Evolutionary conservation across 2,329 filamentous ascomycete genomes (phyloP), one percentile per base, ranked within the genome.

Genomic region (Teratosphaeria pseudoeucalypti): DNA sequence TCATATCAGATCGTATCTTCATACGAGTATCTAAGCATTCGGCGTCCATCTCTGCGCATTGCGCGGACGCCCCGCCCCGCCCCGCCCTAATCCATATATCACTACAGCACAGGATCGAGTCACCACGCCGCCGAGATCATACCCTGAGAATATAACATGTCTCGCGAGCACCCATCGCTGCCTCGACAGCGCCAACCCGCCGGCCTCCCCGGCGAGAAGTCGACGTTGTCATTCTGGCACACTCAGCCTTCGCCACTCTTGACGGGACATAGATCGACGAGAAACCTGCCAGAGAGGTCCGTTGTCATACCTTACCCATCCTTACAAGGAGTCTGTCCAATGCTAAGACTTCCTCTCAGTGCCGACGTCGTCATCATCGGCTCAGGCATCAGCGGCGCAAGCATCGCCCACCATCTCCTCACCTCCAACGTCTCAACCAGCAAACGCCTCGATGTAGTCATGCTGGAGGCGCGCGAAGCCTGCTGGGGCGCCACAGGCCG

Each of bases 401-500:
- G 87, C 72, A 86, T 85, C 0, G 87, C 87, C 3, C 79, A 83
- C 63, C 84, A 83, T 68, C 76, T 57, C 62, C 68, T 61, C 9
- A 60, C 61, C 2, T 66, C 72, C 39, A 67, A 74, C 49, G 76
- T 78, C 23, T 19, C 34, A 63, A 63, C 72, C 60, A 66, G 72
- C 39, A 68, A 75, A 47, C 32, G 34, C 6, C 75, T 79, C 60
- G 78, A 74, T n/a, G 81, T 91, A 7, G 78, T 92, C 6, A 81
- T 92, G 77, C 78, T 92, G 5, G 89, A 92, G 74, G 89, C 89
- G 14, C 79, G 89, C 66, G 88, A 92, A 76, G 87, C 85, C 3
- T 92, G 88, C 69, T 91, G 83, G 82, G 89, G 89, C 19, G 89
- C 89, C n/a, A 92, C 88, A 1, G 88, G 89, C n/a, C 76, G 88